These are phyloP conservation scores for Alternaria sp. DNA, from an alignment of 2,329 filamentous ascomycete genomes.

Conservation along the genomic window DNA sequence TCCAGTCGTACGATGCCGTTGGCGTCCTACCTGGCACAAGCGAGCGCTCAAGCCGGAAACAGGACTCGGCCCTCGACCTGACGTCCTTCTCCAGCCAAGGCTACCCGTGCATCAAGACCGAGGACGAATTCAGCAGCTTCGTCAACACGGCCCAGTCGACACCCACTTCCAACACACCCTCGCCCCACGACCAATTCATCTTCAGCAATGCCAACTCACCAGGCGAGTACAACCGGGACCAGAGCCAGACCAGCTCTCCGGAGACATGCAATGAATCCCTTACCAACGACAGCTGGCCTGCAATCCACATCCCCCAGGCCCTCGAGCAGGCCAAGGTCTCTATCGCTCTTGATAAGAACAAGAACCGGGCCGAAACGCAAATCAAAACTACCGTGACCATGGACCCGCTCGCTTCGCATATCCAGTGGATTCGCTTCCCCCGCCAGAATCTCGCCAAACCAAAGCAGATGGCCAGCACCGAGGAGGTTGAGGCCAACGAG, in stretches of 20 bases:
- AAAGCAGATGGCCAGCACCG: conserved; percentile 81
- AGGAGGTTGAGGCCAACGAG: conserved; percentile 74
- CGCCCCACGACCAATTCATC: conserved; percentile 35
- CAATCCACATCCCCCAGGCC: conserved; percentile 37
- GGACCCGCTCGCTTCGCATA: conserved; percentile 74
- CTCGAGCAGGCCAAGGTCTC: conserved; percentile 28
- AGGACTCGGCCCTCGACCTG: conserved; percentile 35
- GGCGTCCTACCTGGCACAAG: conserved; percentile 6
- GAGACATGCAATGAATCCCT: conserved; percentile 33
- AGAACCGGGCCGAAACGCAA: conserved; percentile 95
- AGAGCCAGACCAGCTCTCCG: conserved; percentile 41
- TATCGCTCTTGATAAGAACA: conserved; percentile 53
- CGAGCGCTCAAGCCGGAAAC: conserved; percentile 24
- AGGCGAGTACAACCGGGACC: conserved; percentile 35
- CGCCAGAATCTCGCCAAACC: conserved; percentile 93
- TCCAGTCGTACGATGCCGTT: conserved; percentile 8
- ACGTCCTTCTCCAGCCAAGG: conserved; percentile 16
- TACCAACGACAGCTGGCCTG: conserved; percentile 27
- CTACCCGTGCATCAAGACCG: conserved; percentile 22
- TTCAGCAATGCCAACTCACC: conserved; percentile 45
- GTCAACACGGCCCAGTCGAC: conserved; percentile 31
- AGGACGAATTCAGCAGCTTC: conserved; percentile 23
- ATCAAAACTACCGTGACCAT: conserved; percentile 86
- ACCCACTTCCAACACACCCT: conserved; percentile 36
- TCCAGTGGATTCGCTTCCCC: conserved; percentile 84